Evolutionary conservation across 1,284 basidiomycete species (phyloP), one percentile per base, ranked within the genome.

Genomic region (Somion occarium): DNA sequence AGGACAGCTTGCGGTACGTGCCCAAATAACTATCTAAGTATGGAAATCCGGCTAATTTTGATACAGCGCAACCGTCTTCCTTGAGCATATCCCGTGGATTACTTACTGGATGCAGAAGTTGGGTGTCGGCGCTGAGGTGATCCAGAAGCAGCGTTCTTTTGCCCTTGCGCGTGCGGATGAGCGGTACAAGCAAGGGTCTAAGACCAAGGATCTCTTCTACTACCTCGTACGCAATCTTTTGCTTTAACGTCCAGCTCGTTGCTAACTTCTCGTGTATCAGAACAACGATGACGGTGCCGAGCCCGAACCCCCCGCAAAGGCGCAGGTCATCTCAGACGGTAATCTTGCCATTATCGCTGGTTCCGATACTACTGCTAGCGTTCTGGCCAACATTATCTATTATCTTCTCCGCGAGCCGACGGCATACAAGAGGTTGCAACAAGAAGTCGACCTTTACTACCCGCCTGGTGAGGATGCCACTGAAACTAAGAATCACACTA

Each of bases 311-410:
- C 58, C 59, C 18, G 53, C 56, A 19, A 26, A 53, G 3, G 18
- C 51, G 11, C 52, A 55, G 37, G 59, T 61, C 9, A 48, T 59
- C 20, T 49, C 59, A 2, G 61, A 63, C 42, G 61, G 56, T 12
- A 54, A 55, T 11, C 50, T 63, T 23, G 60, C 59, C 22, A 57
- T 63, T 13, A 56, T 63, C 19, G 62, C 62, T 18, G 69, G 69
- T 18, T 66, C 69, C 7, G 69, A 70, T 42, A 69, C 69, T 0
- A 65, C 64, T 2, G 52, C 61, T 3, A 54, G 44, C 23, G 50
- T 54, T 3, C 53, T 67, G n/a, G 38, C 54, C 22, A 55, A 50
- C 9, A 20, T 61, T 2, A 46, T 67, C 26, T 63, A 55, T 44
- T 56, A 44, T 38, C 47, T 67, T 13, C 20, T 63, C 34, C 52